Conservation (phyloP, 2,329 filamentous ascomycete species). For the Trichoderma koningiopsis region DNA sequence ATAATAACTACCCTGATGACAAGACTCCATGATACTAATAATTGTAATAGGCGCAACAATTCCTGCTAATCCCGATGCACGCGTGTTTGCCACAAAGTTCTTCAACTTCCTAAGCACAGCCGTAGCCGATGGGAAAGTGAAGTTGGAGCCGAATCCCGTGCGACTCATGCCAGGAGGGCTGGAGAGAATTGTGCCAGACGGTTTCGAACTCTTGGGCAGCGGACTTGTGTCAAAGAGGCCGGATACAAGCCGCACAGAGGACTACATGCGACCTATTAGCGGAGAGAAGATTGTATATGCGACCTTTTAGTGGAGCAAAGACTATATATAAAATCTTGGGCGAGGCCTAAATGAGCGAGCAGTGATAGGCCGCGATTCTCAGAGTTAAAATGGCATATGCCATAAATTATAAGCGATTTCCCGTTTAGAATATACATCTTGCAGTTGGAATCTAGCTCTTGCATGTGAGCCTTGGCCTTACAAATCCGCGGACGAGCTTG, state of each 20-base stretch:
- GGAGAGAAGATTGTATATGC: slow-evolving; percentile 46
- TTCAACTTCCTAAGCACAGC: slow-evolving; percentile 40
- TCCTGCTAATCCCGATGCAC: slow-evolving; percentile 31
- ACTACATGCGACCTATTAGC: slow-evolving; percentile 43
- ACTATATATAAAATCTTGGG: slow-evolving; percentile 34
- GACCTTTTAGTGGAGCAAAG: slow-evolving; percentile 46
- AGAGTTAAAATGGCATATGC: neutral
- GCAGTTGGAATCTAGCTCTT: neutral
- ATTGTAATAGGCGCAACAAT: slow-evolving; percentile 10
- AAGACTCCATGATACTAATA: no score
- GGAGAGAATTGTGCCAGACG: slow-evolving; percentile 34
- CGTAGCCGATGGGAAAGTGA: neutral
- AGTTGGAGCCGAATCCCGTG: slow-evolving; percentile 36
- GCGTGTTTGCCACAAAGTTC: slow-evolving; percentile 40
- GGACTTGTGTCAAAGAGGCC: slow-evolving; percentile 30
- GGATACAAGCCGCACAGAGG: slow-evolving; percentile 31
- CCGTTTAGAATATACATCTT: neutral
- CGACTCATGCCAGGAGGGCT: slow-evolving; percentile 39
- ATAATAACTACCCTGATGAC: no score
- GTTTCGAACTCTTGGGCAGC: slow-evolving; percentile 34
- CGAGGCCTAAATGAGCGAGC: neutral
- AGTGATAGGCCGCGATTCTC: neutral
- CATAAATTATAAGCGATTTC: neutral
- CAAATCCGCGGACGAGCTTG: neutral
- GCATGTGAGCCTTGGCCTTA: neutral